Evolutionary conservation across 2,329 filamentous ascomycete genomes (phyloP).

Genomic region (Elsinoe australis): DNA sequence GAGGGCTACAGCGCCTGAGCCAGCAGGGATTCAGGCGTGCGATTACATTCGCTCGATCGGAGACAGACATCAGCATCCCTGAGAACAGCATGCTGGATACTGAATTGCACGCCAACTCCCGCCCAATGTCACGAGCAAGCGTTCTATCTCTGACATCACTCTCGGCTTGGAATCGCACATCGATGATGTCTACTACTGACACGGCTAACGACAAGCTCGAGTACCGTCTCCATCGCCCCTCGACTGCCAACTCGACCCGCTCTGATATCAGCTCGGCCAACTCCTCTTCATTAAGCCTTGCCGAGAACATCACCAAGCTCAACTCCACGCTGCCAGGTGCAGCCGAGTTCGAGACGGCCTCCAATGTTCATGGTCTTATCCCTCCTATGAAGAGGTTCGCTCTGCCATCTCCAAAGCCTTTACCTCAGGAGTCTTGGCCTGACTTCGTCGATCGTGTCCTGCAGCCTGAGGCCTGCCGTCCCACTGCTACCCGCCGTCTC

Average conservation of each 20-base stretch:
- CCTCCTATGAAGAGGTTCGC: constrained; percentile 9
- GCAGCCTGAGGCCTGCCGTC: constrained; percentile 5
- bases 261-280: neutral
- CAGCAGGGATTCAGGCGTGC: constrained; percentile 11
- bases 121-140: constrained; percentile 5
- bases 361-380: neutral
- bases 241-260: neutral
- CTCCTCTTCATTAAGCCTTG: neutral
- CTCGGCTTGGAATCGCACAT: constrained; percentile 11
- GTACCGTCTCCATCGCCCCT: constrained; percentile 3
- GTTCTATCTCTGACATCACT: constrained; percentile 8
- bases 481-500: neutral
- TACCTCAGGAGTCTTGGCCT: neutral
- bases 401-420: neutral
- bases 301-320: constrained; percentile 6
- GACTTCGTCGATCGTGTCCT: constrained; percentile 1
- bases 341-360: neutral
- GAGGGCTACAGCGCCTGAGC: constrained; percentile 9
- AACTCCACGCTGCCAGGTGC: neutral
- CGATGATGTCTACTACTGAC: constrained; percentile 7
- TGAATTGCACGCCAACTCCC: neutral
- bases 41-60: constrained; percentile 5
- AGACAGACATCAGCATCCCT: neutral
- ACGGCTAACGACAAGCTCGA: neutral
- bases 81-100: neutral